Conservation (phyloP, 805 yeast genomes). For the Saccharomycopsis fermentans region DNA sequence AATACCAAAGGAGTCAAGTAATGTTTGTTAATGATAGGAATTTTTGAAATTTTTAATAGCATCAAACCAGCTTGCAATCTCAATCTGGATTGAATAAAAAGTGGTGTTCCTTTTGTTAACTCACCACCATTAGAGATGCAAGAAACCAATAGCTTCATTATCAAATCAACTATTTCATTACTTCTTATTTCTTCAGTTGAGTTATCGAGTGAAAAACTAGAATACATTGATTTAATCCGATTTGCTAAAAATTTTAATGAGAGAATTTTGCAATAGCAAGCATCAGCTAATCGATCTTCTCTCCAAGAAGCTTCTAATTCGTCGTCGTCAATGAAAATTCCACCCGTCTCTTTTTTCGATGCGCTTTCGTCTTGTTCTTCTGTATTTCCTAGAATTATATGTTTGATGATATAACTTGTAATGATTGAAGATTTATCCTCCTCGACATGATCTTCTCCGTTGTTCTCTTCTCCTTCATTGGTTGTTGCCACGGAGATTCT, state of each 20-base stretch:
- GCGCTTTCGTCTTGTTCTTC: constrained; percentile 30
- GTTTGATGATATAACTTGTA: constrained; percentile 49
- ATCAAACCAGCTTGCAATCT: constrained; percentile 59
- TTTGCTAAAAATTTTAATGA: constrained; percentile 51
- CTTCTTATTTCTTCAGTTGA: neutral
- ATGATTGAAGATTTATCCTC: constrained; percentile 42
- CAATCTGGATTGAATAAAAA: constrained; percentile 45
- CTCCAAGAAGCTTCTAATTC: constrained; percentile 25
- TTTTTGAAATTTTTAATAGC: constrained; percentile 53
- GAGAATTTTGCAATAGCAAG: constrained; percentile 39
- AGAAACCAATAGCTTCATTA: constrained; percentile 55
- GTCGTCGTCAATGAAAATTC: constrained; percentile 41
- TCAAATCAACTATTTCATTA: constrained; percentile 43
- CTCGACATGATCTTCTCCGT: constrained; percentile 33
- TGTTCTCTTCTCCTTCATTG: neutral
- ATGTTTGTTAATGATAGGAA: constrained; percentile 36
- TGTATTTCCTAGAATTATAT: constrained; percentile 50
- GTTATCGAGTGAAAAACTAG: constrained; percentile 18
- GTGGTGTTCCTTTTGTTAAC: constrained; percentile 56
- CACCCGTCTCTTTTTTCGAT: constrained; percentile 23
- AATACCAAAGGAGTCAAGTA: constrained; percentile 44
- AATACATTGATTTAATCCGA: constrained; percentile 34
- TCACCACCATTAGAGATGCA: constrained; percentile 74
- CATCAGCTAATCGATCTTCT: constrained; percentile 10
- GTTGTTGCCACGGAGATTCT: neutral